phyloP scores from a whole-genome alignment of 2,329 filamentous ascomycete species.

The Stachybotrys chartarum region DNA sequence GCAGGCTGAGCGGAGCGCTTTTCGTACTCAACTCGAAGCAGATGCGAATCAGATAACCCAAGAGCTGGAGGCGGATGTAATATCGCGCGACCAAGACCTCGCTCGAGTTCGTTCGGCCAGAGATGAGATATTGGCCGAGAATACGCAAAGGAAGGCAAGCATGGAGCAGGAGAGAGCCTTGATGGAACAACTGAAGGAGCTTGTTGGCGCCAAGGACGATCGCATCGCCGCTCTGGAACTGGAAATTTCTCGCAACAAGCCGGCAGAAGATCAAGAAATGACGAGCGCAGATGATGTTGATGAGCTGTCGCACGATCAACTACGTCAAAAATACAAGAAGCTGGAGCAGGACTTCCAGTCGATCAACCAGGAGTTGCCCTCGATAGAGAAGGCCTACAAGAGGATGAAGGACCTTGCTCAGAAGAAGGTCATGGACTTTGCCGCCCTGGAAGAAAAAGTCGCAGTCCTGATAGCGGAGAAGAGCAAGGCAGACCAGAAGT shows the following conservation, averaged over 20 bases:
- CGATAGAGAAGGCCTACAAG: conserved; percentile 86
- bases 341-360: conserved; percentile 75
- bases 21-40: conserved; percentile 71
- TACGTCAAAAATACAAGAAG: conserved; percentile 66
- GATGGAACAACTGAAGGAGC: conserved; percentile 67
- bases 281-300: conserved; percentile 41
- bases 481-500: conserved; percentile 94
- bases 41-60: conserved; percentile 66
- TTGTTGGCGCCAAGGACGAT: conserved; percentile 71
- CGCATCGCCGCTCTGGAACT: conserved; percentile 77
- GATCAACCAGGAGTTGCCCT: conserved; percentile 79
- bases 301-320: conserved; percentile 58
- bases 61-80: conserved; percentile 77
- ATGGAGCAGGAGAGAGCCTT: conserved; percentile 71
- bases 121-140: conserved; percentile 80
- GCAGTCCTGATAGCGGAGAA: conserved; percentile 76
- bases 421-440: conserved; percentile 78
- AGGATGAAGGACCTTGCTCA: conserved; percentile 78
- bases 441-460: conserved; percentile 70
- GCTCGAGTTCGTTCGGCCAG: conserved; percentile 76
- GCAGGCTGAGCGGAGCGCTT: conserved; percentile 76
- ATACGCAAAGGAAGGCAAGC: conserved; percentile 68
- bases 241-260: conserved; percentile 66
- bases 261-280: conserved; percentile 39
- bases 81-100: conserved; percentile 75